Percentiles rank a stretch among this genome's conserved stretches.
Evolutionary conservation across 1,284 basidiomycete genomes (phyloP).

Genomic region (Meripilus lineatus): DNA sequence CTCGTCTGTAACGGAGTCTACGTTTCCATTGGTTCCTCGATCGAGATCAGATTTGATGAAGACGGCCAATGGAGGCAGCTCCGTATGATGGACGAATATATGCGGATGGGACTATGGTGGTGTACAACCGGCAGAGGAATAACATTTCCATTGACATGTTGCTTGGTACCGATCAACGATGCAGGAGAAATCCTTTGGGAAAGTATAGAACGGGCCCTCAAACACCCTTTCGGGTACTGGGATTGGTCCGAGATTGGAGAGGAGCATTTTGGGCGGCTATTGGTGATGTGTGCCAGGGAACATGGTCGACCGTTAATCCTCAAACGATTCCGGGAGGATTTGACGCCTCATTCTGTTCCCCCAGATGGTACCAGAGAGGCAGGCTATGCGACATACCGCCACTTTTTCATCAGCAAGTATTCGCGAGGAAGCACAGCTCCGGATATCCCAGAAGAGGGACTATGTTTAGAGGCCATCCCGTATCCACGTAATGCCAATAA

Average conservation of each 20-base stretch:
- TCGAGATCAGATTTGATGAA: conserved; percentile 35
- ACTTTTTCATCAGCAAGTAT: conserved; percentile 55
- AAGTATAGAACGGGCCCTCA: conserved; percentile 44
- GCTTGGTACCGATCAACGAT: conserved; percentile 54
- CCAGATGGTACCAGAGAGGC: conserved; percentile 43
- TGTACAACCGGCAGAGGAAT: conserved; percentile 56
- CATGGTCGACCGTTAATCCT: conserved; percentile 53
- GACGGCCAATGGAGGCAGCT: conserved; percentile 42
- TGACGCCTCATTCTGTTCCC: conserved; percentile 57
- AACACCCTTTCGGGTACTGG: conserved; percentile 41
- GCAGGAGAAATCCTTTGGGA: conserved; percentile 49
- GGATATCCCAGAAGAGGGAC: conserved; percentile 47
- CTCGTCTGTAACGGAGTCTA: conserved; percentile 31
- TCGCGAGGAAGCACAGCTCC: conserved; percentile 37
- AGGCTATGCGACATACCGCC: conserved; percentile 46
- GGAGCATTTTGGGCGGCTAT: conserved; percentile 38
- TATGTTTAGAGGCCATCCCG: conserved; percentile 48
- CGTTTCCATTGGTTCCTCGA: conserved; percentile 35
- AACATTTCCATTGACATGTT: conserved; percentile 45
- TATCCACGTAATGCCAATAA: conserved; percentile 39
- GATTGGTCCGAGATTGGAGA: conserved; percentile 53
- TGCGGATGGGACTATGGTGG: conserved; percentile 56
- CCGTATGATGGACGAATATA: conserved; percentile 55
- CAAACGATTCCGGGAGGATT: conserved; percentile 52
- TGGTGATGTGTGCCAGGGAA: conserved; percentile 52